Evolutionary conservation across 345 rosid genomes (phyloP).

Genomic region (Rhodamnia rubescens): DNA sequence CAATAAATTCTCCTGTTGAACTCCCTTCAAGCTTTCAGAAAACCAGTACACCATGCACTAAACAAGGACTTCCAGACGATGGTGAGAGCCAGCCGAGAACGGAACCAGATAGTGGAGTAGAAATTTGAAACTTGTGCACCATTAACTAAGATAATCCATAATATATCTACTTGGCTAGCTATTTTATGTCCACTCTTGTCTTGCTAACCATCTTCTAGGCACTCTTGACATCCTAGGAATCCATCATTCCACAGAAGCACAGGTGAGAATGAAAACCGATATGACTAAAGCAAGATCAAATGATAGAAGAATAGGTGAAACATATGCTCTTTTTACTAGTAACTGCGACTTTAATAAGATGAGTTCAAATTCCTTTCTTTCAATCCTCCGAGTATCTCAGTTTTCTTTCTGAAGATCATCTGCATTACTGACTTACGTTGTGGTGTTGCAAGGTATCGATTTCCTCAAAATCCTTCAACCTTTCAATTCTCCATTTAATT

Average conservation of each 20-base stretch:
- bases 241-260: background rate
- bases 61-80: background rate
- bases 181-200: background rate
- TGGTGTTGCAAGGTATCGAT: conserved; percentile 13
- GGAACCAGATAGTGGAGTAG: background rate
- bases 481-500: conserved; percentile 87
- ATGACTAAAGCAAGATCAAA: background rate
- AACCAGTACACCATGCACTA: background rate
- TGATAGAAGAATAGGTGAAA: background rate
- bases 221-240: background rate
- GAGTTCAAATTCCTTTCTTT: background rate
- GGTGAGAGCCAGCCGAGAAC: background rate
- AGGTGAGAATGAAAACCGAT: background rate
- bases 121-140: background rate
- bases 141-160: background rate
- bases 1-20: background rate
- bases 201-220: background rate
- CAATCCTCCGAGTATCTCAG: background rate
- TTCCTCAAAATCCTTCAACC: conserved; percentile 52
- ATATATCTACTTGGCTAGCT: background rate
- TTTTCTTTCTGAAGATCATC: background rate
- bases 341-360: background rate
- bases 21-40: background rate
- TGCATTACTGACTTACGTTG: conserved; percentile 31
- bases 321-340: background rate